Percentiles rank a stretch among this genome's conserved stretches.
Conservation (phyloP, 495 filamentous ascomycete genomes). For the Letharia columbiana region DNA sequence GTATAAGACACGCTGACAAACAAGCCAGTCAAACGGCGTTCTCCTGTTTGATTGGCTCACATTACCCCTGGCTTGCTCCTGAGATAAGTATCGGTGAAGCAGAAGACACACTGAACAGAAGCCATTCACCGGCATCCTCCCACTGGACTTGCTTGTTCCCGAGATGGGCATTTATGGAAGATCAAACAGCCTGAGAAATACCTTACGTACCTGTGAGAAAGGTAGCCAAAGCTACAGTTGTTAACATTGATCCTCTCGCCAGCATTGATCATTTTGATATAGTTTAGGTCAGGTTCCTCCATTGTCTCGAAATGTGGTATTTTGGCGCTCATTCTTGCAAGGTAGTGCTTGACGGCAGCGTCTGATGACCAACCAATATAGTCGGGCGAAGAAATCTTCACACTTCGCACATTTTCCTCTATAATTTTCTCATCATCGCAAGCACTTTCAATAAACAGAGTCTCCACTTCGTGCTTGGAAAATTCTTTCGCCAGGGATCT, state of each 20-base stretch:
- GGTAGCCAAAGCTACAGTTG: constrained; percentile 89
- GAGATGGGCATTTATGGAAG: not conserved
- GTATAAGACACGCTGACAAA: not conserved
- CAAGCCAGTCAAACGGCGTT: not conserved
- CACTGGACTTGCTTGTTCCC: not conserved
- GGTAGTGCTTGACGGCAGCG: constrained; percentile 84
- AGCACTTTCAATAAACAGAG: constrained; percentile 91
- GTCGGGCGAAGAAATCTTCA: constrained; percentile 98
- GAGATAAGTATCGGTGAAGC: not conserved
- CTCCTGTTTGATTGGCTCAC: not conserved
- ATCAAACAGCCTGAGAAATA: not conserved
- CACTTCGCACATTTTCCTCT: constrained; percentile 90
- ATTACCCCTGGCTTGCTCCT: not conserved
- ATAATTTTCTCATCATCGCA: constrained; percentile 91
- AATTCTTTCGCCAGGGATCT: constrained; percentile 89
- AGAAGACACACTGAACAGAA: not conserved
- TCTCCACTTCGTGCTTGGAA: constrained; percentile 91
- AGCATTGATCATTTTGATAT: constrained; percentile 99
- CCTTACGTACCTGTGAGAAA: constrained; percentile 59
- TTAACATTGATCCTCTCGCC: constrained; percentile 88
- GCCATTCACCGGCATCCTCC: not conserved
- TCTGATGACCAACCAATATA: constrained; percentile 73
- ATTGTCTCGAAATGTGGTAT: constrained; percentile 97
- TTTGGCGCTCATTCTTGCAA: constrained; percentile 77
- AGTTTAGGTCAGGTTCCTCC: constrained; percentile 87